Evolutionary conservation across 495 filamentous ascomycete genomes (phyloP), one percentile per base, ranked within the genome.

Genomic region (Chaetomidium leptoderma): DNA sequence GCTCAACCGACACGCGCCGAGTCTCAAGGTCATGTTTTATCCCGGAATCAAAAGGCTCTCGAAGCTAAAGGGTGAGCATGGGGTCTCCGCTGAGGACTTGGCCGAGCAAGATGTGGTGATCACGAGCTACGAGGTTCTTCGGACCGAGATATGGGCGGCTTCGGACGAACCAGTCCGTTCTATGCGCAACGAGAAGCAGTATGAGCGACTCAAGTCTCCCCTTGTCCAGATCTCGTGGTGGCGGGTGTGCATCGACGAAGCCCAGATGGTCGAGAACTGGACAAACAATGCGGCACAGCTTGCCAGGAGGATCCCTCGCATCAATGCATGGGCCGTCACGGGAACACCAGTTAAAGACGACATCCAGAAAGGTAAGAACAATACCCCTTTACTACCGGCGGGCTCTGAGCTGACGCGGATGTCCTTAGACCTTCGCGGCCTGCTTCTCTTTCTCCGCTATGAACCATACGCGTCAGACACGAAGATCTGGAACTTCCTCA

Each of bases 231-330:
- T 96, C 4, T 83, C 76, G 10, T 98, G 93, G 92, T 96, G 91
- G 90, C 81, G 93, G 29, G 84, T 96, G 2, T 92, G 90, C 58
- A 81, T 97, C 3, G 93, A 98, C 66, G 93, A 97, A 70, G 93
- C 91, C 3, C 93, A 98, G 67, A 96, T 96, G 88, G 81, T 97
- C 33, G 92, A 96, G 55, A 90, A 82, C 59, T 90, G 90, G 48
- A 83, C 92, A 8, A 92, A 83, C 66, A 86, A 88, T 55, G 89
- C 92, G 16, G 91, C 93, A 2, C 82, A 79, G 59, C 81, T 96
- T 32, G 91, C 92, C 17, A 78, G 84, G 26, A 70, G 85, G 21
- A 89, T 98, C 58, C 91, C 92, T 52, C 79, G 92, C 24, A 68
- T 88, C 57, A 92, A 93, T 72, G 84, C 90, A 10, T 97, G 93